Evolutionary conservation across 768 basidiomycete species (phyloP), one percentile per base, ranked within the genome.

Genomic region (Asterophora parasitica): DNA sequence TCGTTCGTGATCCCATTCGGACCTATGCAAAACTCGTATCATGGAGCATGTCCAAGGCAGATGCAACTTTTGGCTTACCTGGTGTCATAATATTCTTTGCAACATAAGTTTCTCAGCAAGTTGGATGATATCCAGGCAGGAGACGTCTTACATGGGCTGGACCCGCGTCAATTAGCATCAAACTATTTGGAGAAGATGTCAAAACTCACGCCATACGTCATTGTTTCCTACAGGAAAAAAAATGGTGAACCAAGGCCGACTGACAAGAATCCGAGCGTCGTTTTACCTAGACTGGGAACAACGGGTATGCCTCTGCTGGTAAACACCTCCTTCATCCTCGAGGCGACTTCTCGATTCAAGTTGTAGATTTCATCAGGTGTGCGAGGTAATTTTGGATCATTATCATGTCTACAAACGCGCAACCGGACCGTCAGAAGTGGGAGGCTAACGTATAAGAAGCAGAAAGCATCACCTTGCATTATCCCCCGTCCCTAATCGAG

Each of bases 121-220:
- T 36, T 45, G 36, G 23, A 35, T 43, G 31, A 37, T 27, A 40
- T 30, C 36, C 1, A 23, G 49, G 7, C 33, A 60, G 40, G 33
- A 37, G 28, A 36, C 34, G 37, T 63, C 71, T 64, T 67, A 83
- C 81, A 68, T 85, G 83, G 16, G 83, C 83, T 84, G 49, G 46
- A 38, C 31, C 48, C 51, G 55, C 48, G 8, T 34, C 50, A 37
- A 44, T 52, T 49, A 56, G 48, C 46, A 16, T 30, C 46, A 17
- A 32, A 32, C 31, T 48, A 52, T 23, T 19, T 37, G 27, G 32
- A 52, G 26, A 41, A 17, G 39, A 47, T 10, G 30, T 8, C 31
- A 47, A 11, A 19, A 64, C 83, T 74, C 67, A 88, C 85, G 90
- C 81, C 88, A 92, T 41, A 94, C 77, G 70, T 94, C 92, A 64